Evolutionary conservation across 805 yeast species (phyloP).

Genomic region (Torulaspora microellipsoides): DNA sequence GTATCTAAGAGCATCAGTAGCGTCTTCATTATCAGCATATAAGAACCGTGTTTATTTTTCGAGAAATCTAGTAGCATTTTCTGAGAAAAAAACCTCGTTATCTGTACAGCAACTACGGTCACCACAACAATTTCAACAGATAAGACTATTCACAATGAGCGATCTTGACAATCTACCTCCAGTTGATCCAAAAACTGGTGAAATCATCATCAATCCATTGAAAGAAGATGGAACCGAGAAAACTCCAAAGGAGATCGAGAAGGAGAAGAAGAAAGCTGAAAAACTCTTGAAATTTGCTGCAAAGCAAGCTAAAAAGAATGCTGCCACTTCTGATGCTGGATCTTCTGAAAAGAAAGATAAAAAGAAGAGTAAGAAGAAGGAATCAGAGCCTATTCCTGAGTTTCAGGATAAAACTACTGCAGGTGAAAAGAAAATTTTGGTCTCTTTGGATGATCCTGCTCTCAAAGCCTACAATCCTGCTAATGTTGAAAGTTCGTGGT

Average conservation of each 20-base stretch:
- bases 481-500: conserved; percentile 95
- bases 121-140: conserved; percentile 7
- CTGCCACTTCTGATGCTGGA: conserved; percentile 47
- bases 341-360: conserved; percentile 50
- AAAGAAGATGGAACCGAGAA: conserved; percentile 47
- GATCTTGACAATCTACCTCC: conserved; percentile 33
- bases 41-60: conserved; percentile 2
- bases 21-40: conserved; percentile 5
- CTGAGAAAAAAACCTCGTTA: neutral
- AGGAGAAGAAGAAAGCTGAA: conserved; percentile 84
- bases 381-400: conserved; percentile 71
- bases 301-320: conserved; percentile 61
- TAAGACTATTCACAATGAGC: conserved; percentile 25
- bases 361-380: conserved; percentile 67
- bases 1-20: conserved; percentile 9
- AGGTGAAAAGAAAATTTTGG: conserved; percentile 87
- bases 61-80: neutral
- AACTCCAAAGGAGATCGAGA: conserved; percentile 77
- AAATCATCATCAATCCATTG: conserved; percentile 35
- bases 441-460: conserved; percentile 86
- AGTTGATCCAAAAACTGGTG: conserved; percentile 37
- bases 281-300: conserved; percentile 84
- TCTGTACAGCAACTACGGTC: neutral
- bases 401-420: conserved; percentile 77
- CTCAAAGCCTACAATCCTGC: conserved; percentile 91